Percentiles rank a stretch among this genome's conserved stretches.
These are phyloP conservation scores for Tephrocybe sp. DNA, from an alignment of 768 basidiomycete species.

Conservation along the genomic window DNA sequence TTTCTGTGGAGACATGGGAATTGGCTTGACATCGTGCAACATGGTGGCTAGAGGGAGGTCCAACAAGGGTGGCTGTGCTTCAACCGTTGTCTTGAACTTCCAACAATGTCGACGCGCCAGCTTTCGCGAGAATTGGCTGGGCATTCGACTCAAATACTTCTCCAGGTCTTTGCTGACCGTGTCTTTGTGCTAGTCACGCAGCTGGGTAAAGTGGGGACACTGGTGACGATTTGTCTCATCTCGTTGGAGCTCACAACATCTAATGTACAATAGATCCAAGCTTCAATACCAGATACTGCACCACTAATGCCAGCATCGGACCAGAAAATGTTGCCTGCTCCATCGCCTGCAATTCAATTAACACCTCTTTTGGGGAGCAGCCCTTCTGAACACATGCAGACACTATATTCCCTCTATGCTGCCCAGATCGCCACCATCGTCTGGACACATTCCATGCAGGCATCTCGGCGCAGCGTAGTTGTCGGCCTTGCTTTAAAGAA, in stretches of 20 bases:
- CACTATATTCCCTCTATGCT: slow-evolving; percentile 76
- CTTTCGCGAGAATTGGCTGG: slow-evolving; percentile 52
- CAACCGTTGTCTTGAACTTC: neutral
- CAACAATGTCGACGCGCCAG: slow-evolving; percentile 44
- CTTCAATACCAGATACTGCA: slow-evolving; percentile 62
- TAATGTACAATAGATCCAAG: slow-evolving; percentile 67
- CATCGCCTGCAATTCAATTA: slow-evolving; percentile 72
- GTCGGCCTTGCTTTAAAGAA: slow-evolving; percentile 71
- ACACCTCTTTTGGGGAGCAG: slow-evolving; percentile 77
- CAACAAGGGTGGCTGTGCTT: slow-evolving; percentile 12
- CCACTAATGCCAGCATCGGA: slow-evolving; percentile 42
- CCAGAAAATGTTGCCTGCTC: slow-evolving; percentile 45
- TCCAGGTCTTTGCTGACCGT: slow-evolving; percentile 81
- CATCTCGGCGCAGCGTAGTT: slow-evolving; percentile 56
- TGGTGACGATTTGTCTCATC: slow-evolving; percentile 48
- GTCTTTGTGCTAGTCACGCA: slow-evolving; percentile 87
- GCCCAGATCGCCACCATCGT: slow-evolving; percentile 85
- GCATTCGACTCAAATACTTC: slow-evolving; percentile 64
- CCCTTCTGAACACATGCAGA: slow-evolving; percentile 64
- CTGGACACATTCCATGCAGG: slow-evolving; percentile 58
- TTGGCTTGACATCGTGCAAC: slow-evolving; percentile 20
- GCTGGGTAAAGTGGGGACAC: slow-evolving; percentile 82
- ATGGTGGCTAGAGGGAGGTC: slow-evolving; percentile 4
- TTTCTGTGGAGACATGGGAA: slow-evolving; percentile 43
- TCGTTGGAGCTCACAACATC: slow-evolving; percentile 5